Evolutionary conservation across 257 asterid genomes (phyloP).

Genomic region (Nicotiana obtusifolia): DNA sequence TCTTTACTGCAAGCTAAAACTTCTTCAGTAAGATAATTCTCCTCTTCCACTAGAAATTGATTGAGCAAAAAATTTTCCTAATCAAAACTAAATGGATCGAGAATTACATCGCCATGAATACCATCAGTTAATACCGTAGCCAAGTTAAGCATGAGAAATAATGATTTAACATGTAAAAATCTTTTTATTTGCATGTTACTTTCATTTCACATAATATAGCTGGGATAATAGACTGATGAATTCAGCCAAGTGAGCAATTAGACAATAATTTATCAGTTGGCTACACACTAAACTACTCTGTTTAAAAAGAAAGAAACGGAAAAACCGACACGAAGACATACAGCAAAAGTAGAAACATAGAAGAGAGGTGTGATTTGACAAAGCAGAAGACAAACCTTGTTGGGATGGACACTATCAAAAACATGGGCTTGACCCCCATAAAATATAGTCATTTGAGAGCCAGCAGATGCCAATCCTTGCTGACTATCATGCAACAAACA

Average conservation of each 20-base stretch:
- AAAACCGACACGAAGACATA: background rate
- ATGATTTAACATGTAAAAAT: background rate
- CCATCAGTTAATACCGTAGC: background rate
- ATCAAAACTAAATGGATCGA: background rate
- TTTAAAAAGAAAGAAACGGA: background rate
- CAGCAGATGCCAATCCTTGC: slow-evolving; percentile 43
- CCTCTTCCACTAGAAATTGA: background rate
- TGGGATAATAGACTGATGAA: background rate
- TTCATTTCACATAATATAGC: background rate
- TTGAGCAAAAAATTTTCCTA: background rate
- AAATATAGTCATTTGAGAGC: slow-evolving; percentile 89
- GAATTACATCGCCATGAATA: background rate
- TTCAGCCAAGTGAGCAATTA: background rate
- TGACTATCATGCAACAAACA: slow-evolving; percentile 41
- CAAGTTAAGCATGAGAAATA: background rate
- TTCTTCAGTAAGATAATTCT: background rate
- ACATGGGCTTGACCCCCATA: slow-evolving; percentile 95
- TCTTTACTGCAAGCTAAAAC: background rate
- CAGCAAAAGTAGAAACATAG: background rate
- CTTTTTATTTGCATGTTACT: slow-evolving; percentile 1
- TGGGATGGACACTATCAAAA: slow-evolving; percentile 82
- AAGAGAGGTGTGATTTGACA: background rate
- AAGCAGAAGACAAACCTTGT: slow-evolving; percentile 47
- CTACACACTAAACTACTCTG: background rate
- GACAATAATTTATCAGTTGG: background rate